Percentiles rank a stretch among this genome's conserved stretches.
phyloP scores from a whole-genome alignment of 1,139 yeast species.

The Taphrina confusa region DNA sequence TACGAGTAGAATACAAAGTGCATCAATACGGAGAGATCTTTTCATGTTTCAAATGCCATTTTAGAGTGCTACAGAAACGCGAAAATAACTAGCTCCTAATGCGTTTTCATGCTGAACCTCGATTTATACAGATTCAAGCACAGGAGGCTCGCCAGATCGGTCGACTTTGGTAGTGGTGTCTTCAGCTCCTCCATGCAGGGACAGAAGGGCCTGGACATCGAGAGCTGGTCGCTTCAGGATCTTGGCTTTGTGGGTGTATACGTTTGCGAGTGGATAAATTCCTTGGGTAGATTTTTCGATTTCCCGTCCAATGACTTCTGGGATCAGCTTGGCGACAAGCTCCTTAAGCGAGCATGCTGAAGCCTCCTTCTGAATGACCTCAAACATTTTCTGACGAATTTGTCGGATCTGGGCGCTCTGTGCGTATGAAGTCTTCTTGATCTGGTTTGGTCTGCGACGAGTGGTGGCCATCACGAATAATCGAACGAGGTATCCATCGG shows the following conservation, averaged over 20 bases:
- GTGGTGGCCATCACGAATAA: conserved; percentile 90
- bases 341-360: conserved; percentile 81
- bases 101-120: conserved; percentile 10
- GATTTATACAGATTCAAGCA: conserved; percentile 72
- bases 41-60: conserved; percentile 9
- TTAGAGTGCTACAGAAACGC: conserved; percentile 22
- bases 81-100: neutral
- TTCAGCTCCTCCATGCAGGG: conserved; percentile 81
- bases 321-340: conserved; percentile 83
- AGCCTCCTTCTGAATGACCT: conserved; percentile 83
- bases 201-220: conserved; percentile 82
- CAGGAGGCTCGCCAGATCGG: conserved; percentile 77
- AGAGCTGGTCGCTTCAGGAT: conserved; percentile 88
- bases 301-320: conserved; percentile 89
- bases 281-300: conserved; percentile 81
- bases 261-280: conserved; percentile 87
- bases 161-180: conserved; percentile 85
- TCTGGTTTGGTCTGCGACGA: conserved; percentile 84
- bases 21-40: neutral
- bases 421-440: conserved; percentile 88
- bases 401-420: conserved; percentile 87
- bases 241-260: conserved; percentile 89
- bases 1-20: neutral
- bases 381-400: conserved; percentile 81
- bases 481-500: conserved; percentile 87